These are phyloP conservation scores for Platanthera zijinensis DNA, from an alignment of 106 monocot genomes.

Conservation along the genomic window DNA sequence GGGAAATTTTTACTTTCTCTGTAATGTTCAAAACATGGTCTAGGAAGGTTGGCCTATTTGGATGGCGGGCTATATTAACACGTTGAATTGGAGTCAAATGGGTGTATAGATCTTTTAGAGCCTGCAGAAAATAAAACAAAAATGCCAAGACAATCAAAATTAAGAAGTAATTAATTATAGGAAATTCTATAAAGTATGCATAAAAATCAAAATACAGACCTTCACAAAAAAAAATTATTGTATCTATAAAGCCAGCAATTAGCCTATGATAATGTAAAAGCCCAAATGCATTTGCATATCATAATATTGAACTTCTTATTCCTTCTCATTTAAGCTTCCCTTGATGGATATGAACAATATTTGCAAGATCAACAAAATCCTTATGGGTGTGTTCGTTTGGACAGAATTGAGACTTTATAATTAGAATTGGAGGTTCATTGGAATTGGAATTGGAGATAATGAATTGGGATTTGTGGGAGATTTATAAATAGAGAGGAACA, in stretches of 20 bases:
- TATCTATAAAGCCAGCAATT: not conserved
- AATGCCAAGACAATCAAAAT: not conserved
- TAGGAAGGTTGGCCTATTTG: conserved; percentile 83
- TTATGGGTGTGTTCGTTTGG: not conserved
- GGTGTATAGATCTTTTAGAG: conserved; percentile 58
- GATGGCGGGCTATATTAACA: conserved; percentile 74
- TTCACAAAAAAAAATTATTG: not conserved
- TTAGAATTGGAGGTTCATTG: no score
- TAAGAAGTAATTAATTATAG: not conserved
- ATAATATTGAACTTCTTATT: not conserved
- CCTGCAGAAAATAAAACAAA: conserved; percentile 37
- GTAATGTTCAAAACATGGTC: conserved; percentile 88
- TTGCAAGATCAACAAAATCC: not conserved
- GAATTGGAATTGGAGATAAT: no score
- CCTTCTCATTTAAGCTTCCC: not conserved
- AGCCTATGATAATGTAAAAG: not conserved
- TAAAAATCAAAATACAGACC: not conserved
- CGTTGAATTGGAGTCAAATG: conserved; percentile 82
- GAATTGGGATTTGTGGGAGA: not conserved
- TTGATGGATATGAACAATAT: not conserved
- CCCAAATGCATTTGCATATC: not conserved
- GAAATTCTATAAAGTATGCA: not conserved
- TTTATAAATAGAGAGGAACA: not conserved
- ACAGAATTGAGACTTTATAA: no score
- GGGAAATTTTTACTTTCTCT: conserved; percentile 43